Conservation (phyloP, 2,329 filamentous ascomycete genomes). For the Teratosphaeria zuluensis region DNA sequence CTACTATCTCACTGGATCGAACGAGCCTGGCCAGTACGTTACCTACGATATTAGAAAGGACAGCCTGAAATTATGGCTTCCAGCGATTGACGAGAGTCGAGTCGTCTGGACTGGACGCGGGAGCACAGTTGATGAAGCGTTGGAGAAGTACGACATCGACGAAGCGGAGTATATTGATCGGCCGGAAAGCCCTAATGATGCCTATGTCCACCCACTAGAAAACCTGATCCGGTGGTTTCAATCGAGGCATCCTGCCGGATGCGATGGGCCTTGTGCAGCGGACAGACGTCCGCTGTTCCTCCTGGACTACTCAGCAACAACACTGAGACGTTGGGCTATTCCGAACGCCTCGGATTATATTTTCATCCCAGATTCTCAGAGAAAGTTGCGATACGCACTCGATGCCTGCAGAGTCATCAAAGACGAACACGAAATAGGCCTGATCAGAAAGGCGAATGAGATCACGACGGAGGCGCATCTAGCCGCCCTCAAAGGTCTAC, state of each 20-base stretch:
- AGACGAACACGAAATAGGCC: constrained; percentile 71
- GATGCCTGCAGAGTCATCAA: constrained; percentile 75
- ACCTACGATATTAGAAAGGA: constrained; percentile 68
- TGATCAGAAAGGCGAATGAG: constrained; percentile 71
- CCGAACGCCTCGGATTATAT: not conserved
- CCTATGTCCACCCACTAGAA: not conserved
- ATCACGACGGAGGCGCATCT: constrained; percentile 71
- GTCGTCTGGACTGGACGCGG: constrained; percentile 93
- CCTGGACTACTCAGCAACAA: not conserved
- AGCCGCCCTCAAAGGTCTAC: constrained; percentile 57
- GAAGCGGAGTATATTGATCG: constrained; percentile 46
- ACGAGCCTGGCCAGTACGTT: constrained; percentile 68
- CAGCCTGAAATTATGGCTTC: constrained; percentile 79
- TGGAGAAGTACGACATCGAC: constrained; percentile 70
- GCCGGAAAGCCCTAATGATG: not conserved
- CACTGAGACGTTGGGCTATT: not conserved
- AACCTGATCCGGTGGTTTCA: not conserved
- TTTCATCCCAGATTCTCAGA: not conserved
- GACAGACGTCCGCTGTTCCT: not conserved
- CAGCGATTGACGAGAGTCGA: constrained; percentile 73
- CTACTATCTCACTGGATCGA: constrained; percentile 85
- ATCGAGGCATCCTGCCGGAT: not conserved
- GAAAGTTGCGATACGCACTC: constrained; percentile 58
- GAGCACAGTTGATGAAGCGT: constrained; percentile 63
- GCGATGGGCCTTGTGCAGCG: not conserved